Evolutionary conservation across 768 basidiomycete genomes (phyloP).

Genomic region (Coprinellus micaceus): DNA sequence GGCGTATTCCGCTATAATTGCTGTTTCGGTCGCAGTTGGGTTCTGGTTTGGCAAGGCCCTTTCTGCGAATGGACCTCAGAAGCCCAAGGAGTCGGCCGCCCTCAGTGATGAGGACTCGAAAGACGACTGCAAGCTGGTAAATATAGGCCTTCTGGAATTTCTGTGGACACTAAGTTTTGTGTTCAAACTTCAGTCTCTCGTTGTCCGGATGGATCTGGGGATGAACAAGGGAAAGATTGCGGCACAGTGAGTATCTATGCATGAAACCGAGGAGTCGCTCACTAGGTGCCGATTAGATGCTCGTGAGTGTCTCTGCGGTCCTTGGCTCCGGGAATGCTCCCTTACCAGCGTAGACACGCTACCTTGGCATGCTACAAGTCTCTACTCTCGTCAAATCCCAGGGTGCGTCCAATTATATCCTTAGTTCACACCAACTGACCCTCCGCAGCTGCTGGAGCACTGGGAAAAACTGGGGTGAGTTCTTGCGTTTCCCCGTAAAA

Average conservation of each 20-base stretch:
- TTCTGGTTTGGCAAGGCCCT: not conserved
- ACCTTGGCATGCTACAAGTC: constrained; percentile 93
- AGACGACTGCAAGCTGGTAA: constrained; percentile 61
- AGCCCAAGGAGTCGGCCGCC: constrained; percentile 3
- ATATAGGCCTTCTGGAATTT: not conserved
- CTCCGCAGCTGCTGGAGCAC: constrained; percentile 54
- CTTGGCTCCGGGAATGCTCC: not conserved
- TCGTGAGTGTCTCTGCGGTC: constrained; percentile 10
- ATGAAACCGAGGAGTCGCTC: not conserved
- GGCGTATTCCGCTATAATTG: not conserved
- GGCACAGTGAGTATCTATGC: constrained; percentile 59
- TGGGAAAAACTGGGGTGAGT: constrained; percentile 87
- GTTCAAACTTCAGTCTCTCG: constrained; percentile 22
- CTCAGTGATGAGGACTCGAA: constrained; percentile 15
- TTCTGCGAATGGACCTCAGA: not conserved
- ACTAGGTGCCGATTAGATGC: not conserved
- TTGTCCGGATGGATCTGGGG: constrained; percentile 57
- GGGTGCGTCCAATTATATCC: constrained; percentile 15
- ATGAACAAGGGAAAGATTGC: constrained; percentile 64
- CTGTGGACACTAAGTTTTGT: constrained; percentile 17
- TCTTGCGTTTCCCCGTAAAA: not conserved
- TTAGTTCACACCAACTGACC: not conserved
- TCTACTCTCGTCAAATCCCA: constrained; percentile 66
- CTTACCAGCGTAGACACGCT: constrained; percentile 58
- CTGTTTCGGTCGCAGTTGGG: constrained; percentile 5